Evolutionary conservation across 306 rosid species (phyloP).

Genomic region (Fragaria iinumae): DNA sequence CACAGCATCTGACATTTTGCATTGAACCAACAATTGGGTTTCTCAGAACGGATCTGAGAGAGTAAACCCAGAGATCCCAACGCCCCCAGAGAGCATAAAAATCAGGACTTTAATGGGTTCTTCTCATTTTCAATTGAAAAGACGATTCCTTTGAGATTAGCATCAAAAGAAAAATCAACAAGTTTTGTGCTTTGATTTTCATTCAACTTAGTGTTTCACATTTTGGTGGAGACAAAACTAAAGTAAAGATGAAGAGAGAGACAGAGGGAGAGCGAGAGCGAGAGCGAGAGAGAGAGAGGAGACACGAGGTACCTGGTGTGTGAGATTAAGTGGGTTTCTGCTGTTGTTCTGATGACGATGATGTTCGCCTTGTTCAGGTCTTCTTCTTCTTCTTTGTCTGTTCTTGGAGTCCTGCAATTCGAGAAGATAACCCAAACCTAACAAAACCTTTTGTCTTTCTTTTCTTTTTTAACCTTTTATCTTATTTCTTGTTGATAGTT

Average conservation of each 20-base stretch:
- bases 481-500: background rate
- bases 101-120: constrained; percentile 13
- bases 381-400: constrained; percentile 11
- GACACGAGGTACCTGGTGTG: constrained; percentile 39
- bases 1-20: background rate
- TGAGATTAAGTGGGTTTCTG: constrained; percentile 22
- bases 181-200: background rate
- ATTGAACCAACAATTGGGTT: constrained; percentile 24
- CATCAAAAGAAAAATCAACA: background rate
- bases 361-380: constrained; percentile 23
- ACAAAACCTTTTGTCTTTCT: constrained; percentile 4
- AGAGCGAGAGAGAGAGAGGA: background rate
- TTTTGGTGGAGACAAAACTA: constrained; percentile 10
- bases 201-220: background rate
- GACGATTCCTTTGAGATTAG: background rate
- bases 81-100: constrained; percentile 20
- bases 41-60: constrained; percentile 40
- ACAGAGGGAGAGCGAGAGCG: background rate
- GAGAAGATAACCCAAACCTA: constrained; percentile 35
- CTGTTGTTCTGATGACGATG: constrained; percentile 4
- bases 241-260: background rate
- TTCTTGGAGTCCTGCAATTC: constrained; percentile 41
- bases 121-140: constrained; percentile 3
- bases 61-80: constrained; percentile 24
- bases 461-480: background rate